phyloP scores from a whole-genome alignment of 1,284 basidiomycete species.

The Ceratobasidium papillatum region DNA sequence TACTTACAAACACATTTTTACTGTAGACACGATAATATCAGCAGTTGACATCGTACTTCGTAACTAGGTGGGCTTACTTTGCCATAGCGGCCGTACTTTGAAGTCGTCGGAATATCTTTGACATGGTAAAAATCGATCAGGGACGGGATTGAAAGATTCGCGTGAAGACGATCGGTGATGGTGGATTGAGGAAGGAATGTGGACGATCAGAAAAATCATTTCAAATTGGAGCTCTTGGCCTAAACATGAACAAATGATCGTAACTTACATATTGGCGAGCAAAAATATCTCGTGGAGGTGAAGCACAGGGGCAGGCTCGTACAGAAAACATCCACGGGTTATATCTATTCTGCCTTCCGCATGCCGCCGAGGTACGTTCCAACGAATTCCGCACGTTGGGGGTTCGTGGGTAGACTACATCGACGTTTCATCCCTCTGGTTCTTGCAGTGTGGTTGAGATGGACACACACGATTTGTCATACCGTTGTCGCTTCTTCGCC shows the following conservation, averaged over 20 bases:
- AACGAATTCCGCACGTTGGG: neutral
- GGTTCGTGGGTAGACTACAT: neutral
- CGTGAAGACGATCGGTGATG: neutral
- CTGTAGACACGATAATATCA: neutral
- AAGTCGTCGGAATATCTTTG: conserved; percentile 31
- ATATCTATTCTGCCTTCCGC: neutral
- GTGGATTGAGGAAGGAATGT: neutral
- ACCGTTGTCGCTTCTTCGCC: neutral
- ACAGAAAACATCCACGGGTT: no score
- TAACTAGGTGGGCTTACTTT: neutral
- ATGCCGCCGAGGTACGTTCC: neutral
- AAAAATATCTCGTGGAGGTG: neutral
- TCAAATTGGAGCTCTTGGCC: neutral
- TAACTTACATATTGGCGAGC: neutral
- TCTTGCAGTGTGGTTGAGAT: neutral
- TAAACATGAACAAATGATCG: neutral
- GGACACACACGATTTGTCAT: neutral
- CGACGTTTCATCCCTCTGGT: neutral
- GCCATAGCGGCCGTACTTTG: conserved; percentile 11
- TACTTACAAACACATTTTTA: conserved; percentile 30
- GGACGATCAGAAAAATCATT: conserved; percentile 5
- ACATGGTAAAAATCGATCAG: neutral
- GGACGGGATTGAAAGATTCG: neutral
- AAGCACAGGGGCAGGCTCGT: neutral
- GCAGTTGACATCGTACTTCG: neutral